Evolutionary conservation across 2,329 filamentous ascomycete species (phyloP), one percentile per base, ranked within the genome.

Genomic region (Escovopsis weberi): DNA sequence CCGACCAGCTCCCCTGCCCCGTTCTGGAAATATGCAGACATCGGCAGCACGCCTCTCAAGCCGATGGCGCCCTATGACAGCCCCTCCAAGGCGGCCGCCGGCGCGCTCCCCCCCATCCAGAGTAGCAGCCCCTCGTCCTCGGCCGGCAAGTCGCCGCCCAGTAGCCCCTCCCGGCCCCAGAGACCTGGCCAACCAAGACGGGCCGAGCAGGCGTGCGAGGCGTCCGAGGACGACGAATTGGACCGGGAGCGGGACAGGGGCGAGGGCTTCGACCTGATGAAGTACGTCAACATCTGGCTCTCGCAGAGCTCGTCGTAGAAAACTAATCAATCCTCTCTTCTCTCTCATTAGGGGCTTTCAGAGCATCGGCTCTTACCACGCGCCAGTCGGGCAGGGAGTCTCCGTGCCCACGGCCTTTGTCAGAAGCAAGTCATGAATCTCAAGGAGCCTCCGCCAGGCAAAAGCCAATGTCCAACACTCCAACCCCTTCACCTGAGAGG

Each of bases 1-100:
- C 83, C 85, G 32, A 87, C 85, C 38, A 86, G 81, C 51, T 87
- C 82, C 30, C 85, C 85, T 0, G 85, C 85, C 1, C 84, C 85
- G 0, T 91, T 93, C 60, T 93, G 85, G 85, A 87, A 85, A 59
- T 91, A 84, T 59, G 79, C 82, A 35, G 82, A 87, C 50, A 74
- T 85, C 45, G 74, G 75, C 26, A 85, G 78, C 59, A 88, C 83
- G 2, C 84, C 84, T 2, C 65, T 83, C 42, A 67, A 68, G 51
- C 62, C 67, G 12, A 51, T 61, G 4, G 53, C 59, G 0, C 59
- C 64, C 4, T 76, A 74, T 44, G 76, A 81, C 35, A 80, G 76
- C 52, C 78, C 78, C 2, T 70, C 69, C 7, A 79, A 78, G 54
- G 54, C 58, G 12, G 55, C 59, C 19, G 60, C 59, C 26, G 51